Evolutionary conservation across 1,284 basidiomycete species (phyloP), one percentile per base, ranked within the genome.

Genomic region (Rhodotorula sp.): DNA sequence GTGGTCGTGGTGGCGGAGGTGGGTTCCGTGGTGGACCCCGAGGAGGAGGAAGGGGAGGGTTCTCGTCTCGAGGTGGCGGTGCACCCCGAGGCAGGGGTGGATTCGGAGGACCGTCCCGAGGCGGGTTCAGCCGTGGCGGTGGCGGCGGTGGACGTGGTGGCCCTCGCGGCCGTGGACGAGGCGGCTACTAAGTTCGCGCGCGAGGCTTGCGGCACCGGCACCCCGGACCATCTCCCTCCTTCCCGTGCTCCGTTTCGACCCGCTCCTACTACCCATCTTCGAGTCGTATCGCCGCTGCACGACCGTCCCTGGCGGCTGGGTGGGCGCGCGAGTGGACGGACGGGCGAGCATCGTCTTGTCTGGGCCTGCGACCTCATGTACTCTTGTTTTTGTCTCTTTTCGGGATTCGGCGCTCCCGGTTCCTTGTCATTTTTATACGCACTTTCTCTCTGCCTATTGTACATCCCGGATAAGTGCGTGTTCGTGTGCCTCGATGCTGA

Each of bases 1-100:
- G 78, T 6, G 67, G 64, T 28, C 66, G 74, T 7, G 72, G 79
- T 18, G 73, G 72, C 1, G 48, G 66, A 3, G 60, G 66, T 7
- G 66, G 47, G 26, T 34, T 34, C 4, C 47, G 55, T 2, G 50
- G 61, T 14, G 38, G 38, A 14, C 38, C 38, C 38, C 38, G 38
- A 43, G 38, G 38, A 43, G 38, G 38, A 43, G 57, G 57, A 43
- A 34, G 57, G 57, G 57, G 57, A 16, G 54, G 54, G n/a, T 55
- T 55, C 57, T 57, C 55, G 55, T 57, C 31, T 16, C 28, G 55
- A 16, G 28, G 62, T 5, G 54, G 63, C 2, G 65, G 50, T 5
- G 59, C 59, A 15, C 59, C 59, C 34, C 34, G 60, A 28, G 47
- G 66, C 15, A 21, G 66, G 2, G 66, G 66, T 23, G 66, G 38